Evolutionary conservation across 2,329 filamentous ascomycete genomes (phyloP).

Genomic region (Ceratocystis eucalypticola): DNA sequence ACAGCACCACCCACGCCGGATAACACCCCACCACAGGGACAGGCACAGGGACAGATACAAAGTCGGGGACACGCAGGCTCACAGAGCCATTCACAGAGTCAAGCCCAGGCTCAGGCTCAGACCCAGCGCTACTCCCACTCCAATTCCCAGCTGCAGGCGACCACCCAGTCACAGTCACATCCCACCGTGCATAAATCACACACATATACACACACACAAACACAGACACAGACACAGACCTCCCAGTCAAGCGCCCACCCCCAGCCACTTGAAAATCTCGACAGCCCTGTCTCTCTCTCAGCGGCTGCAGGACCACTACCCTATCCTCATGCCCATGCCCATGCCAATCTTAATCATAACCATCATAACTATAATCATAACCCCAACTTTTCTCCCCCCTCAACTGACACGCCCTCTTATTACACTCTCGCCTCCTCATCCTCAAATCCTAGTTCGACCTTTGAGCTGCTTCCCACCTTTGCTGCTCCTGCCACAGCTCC

Average conservation of each 20-base stretch:
- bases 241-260: neutral
- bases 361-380: neutral
- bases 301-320: neutral
- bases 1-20: constrained; percentile 12
- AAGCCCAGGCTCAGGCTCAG: neutral
- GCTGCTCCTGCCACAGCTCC: neutral
- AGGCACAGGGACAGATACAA: neutral
- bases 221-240: neutral
- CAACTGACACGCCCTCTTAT: neutral
- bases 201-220: neutral
- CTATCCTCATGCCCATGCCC: neutral
- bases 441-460: neutral
- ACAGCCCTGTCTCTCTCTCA: neutral
- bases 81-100: neutral
- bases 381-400: neutral
- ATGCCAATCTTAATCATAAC: neutral
- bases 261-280: constrained; percentile 10
- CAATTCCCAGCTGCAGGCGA: neutral
- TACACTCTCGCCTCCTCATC: neutral
- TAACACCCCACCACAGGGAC: constrained; percentile 12
- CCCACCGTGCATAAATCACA: neutral
- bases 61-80: neutral
- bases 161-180: constrained; percentile 1
- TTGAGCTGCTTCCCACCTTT: neutral
- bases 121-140: constrained; percentile 3